Evolutionary conservation across 2,329 filamentous ascomycete genomes (phyloP), one percentile per base, ranked within the genome.

Genomic region (Aspergillus sp.): DNA sequence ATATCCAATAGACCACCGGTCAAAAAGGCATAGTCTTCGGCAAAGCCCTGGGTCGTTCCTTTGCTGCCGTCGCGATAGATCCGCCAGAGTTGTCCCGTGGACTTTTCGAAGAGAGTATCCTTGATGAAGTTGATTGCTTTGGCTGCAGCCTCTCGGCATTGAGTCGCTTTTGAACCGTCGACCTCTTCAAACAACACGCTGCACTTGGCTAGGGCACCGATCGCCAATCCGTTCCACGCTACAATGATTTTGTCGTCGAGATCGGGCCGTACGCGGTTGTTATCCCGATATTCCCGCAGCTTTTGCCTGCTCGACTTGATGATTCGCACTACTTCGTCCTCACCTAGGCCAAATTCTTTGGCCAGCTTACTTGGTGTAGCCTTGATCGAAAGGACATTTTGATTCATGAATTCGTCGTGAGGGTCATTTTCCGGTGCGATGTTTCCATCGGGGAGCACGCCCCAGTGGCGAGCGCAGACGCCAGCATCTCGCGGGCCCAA

Each of bases 21-120:
- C 41, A 98, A 73, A 73, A 93, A 96, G 3, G 93, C 91, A 70
- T 98, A 98, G 76, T 99, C 95, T 66, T 98, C 95, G 1, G 93
- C 91, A 73, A 98, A 96, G 0, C 85, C 93, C 40, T 82, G 80
- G 0, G 86, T 87, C 17, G 85, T 80, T 27, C 88, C 86, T 8
- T 85, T 80, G 2, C 85, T 79, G 15, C 75, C 84, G 60, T 87
- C 84, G 31, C 86, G 85, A 75, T 89, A 96, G 43, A 93, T 85
- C 50, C 93, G 84, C 70, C 88, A 90, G 15, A 98, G 77, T 3
- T 84, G 82, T 47, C 84, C 83, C 0, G 80, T 81, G 0, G 78
- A 65, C 8, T 80, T 71, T 62, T 93, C 86, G 80, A 90, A 97
- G 1, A 98, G 81, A 23, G 89, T 84, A 11, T 82, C 76, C 66